These are phyloP conservation scores for Flaveria floridana DNA, from an alignment of 140 eudicot species.

Conservation along the genomic window DNA sequence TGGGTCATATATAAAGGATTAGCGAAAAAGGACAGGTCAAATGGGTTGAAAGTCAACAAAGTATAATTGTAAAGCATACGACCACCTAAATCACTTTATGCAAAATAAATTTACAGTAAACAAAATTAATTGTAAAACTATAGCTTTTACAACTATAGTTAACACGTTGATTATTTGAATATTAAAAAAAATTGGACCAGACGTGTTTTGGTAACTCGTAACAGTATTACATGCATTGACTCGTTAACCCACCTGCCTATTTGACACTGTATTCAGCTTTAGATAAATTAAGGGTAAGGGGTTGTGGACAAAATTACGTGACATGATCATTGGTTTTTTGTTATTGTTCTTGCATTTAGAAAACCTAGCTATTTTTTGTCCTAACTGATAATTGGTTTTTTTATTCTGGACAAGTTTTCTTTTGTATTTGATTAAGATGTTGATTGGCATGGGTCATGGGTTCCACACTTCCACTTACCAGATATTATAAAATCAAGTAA, in stretches of 20 bases:
- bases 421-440: constrained; percentile 5
- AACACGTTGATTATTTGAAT: not conserved
- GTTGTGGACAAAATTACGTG: constrained; percentile 10
- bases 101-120: not conserved
- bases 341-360: constrained; percentile 11
- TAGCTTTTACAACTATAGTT: not conserved
- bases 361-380: constrained; percentile 2
- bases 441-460: constrained; percentile 18
- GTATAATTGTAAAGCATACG: not conserved
- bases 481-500: not conserved
- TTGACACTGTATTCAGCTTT: not conserved
- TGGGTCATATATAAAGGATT: not conserved
- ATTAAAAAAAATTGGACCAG: not conserved
- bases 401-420: constrained; percentile 10
- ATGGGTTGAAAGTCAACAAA: not conserved
- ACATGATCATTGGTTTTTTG: constrained; percentile 4
- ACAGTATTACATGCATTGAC: not conserved
- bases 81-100: constrained; percentile 14
- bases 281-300: not conserved
- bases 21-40: not conserved
- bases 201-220: not conserved
- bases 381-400: not conserved
- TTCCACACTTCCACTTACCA: constrained; percentile 8
- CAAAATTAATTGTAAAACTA: not conserved
- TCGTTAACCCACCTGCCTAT: not conserved